Percentiles rank a stretch among this genome's conserved stretches.
These are phyloP conservation scores for Fusarium tuaranense DNA, from an alignment of 2,329 filamentous ascomycete species.

Conservation along the genomic window DNA sequence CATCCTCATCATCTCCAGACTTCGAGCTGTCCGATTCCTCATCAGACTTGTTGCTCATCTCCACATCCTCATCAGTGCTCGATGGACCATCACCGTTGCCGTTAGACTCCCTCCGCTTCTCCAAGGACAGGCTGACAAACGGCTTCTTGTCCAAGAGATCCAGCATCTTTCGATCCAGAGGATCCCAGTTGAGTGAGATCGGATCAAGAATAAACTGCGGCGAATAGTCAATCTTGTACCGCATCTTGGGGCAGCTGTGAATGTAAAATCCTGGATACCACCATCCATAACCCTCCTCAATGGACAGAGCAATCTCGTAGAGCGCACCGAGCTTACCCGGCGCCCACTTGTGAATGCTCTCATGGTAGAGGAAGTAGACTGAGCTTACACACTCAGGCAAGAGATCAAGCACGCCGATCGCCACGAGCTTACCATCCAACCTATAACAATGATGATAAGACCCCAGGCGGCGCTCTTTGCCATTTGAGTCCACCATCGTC, in stretches of 20 bases:
- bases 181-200: slow-evolving; percentile 71
- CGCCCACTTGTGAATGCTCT: slow-evolving; percentile 75
- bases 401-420: slow-evolving; percentile 81
- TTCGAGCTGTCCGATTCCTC: slow-evolving; percentile 29
- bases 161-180: slow-evolving; percentile 64
- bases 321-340: slow-evolving; percentile 83
- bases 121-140: slow-evolving; percentile 64
- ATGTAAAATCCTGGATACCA: slow-evolving; percentile 90
- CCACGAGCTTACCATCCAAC: slow-evolving; percentile 79
- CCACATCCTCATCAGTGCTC: not conserved
- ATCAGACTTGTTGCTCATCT: slow-evolving; percentile 8
- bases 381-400: slow-evolving; percentile 82
- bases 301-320: slow-evolving; percentile 77
- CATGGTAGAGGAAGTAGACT: slow-evolving; percentile 86
- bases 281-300: slow-evolving; percentile 76
- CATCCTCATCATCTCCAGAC: slow-evolving; percentile 23
- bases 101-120: slow-evolving; percentile 37
- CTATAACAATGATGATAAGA: slow-evolving; percentile 88
- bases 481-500: slow-evolving; percentile 58
- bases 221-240: slow-evolving; percentile 83
- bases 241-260: slow-evolving; percentile 84
- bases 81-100: not conserved
- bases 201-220: slow-evolving; percentile 82
- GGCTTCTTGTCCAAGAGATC: slow-evolving; percentile 63
- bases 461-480: slow-evolving; percentile 69